A percentile compares a stretch with the other conserved stretches of the same genome.
These are phyloP conservation scores for Citrus inodora DNA, from an alignment of 345 rosid genomes.

Conservation along the genomic window DNA sequence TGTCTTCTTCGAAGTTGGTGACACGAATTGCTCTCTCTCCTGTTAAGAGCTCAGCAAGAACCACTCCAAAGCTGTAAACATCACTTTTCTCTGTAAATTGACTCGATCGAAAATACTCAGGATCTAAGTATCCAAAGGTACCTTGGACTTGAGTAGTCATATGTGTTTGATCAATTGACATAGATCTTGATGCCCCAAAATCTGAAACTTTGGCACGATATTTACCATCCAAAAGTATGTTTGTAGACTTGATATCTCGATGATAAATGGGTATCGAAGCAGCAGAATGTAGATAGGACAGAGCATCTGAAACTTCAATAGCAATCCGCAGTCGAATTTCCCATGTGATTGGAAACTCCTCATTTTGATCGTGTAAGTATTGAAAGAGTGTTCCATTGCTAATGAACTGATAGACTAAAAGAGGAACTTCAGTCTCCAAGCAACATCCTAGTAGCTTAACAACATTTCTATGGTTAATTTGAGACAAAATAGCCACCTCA, in stretches of 20 bases:
- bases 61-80: background rate
- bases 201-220: background rate
- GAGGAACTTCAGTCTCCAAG: background rate
- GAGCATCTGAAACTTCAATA: background rate
- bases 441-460: background rate
- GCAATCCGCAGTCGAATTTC: constrained; percentile 8
- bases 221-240: background rate
- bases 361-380: background rate
- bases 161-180: background rate
- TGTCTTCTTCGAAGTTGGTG: background rate
- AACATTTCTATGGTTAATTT: background rate
- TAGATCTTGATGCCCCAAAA: background rate
- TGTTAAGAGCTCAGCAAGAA: background rate
- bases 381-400: background rate
- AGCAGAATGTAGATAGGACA: constrained; percentile 14
- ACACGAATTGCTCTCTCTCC: background rate
- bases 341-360: constrained; percentile 10
- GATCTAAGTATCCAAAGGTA: background rate
- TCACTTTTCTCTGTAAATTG: background rate
- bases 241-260: constrained; percentile 1
- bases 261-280: constrained; percentile 2
- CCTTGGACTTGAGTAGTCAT: constrained; percentile 12
- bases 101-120: background rate
- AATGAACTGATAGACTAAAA: background rate
- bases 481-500: background rate